phyloP scores from a whole-genome alignment of 2,329 filamentous ascomycete genomes.

The Ramichloridium luteum region DNA sequence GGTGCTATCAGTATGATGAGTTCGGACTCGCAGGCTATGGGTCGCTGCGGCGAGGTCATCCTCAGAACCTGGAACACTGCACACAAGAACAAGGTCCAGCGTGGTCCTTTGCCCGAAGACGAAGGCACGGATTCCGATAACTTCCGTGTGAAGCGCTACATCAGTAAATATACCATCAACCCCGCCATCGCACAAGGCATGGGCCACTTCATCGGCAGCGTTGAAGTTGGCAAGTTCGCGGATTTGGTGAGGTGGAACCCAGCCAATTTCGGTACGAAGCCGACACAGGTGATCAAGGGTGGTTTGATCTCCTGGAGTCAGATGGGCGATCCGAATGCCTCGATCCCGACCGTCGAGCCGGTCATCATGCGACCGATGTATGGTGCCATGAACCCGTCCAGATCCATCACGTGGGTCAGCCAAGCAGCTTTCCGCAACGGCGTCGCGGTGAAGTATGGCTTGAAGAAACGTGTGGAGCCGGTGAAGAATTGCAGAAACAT shows the following conservation, averaged over 20 bases:
- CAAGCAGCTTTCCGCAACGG: conserved; percentile 56
- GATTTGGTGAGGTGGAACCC: conserved; percentile 84
- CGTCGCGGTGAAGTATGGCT: conserved; percentile 55
- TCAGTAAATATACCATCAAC: conserved; percentile 95
- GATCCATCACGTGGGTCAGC: conserved; percentile 75
- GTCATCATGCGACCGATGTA: conserved; percentile 80
- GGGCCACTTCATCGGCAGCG: conserved; percentile 69
- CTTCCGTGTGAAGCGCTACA: conserved; percentile 79
- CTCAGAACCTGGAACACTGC: conserved; percentile 93
- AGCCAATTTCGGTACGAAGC: conserved; percentile 77
- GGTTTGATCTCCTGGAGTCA: conserved; percentile 71
- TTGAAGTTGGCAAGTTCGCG: conserved; percentile 81
- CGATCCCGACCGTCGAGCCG: conserved; percentile 80
- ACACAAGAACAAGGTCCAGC: conserved; percentile 87
- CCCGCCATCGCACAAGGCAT: conserved; percentile 86
- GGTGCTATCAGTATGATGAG: conserved; percentile 98
- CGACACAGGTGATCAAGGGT: conserved; percentile 68
- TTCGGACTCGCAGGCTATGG: conserved; percentile 92
- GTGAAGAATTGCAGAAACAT: conserved; percentile 65
- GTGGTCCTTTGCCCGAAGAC: conserved; percentile 66
- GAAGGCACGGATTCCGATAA: conserved; percentile 65
- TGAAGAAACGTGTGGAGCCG: conserved; percentile 68
- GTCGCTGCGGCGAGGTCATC: conserved; percentile 86
- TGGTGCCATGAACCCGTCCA: conserved; percentile 47
- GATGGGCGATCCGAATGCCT: conserved; percentile 52